phyloP scores from a whole-genome alignment of 805 yeast genomes.

The Candida pseudoglaebosa region DNA sequence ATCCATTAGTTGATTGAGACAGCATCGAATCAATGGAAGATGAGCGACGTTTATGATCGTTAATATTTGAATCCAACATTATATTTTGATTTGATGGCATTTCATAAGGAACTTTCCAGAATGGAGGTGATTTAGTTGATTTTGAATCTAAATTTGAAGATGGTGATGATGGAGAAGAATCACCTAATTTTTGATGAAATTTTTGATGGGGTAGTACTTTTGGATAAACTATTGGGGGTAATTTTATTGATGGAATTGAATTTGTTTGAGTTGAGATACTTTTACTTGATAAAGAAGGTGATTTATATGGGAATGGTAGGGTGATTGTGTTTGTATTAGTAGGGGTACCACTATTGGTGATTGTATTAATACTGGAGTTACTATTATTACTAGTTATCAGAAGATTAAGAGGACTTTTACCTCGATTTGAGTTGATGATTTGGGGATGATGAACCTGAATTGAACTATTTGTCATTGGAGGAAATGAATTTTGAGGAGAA shows the following conservation, averaged over 20 bases:
- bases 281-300: conserved; percentile 7
- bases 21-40: conserved; percentile 49
- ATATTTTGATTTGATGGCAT: conserved; percentile 32
- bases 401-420: conserved; percentile 2
- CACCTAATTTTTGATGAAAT: conserved; percentile 3
- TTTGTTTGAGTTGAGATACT: conserved; percentile 5
- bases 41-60: conserved; percentile 25
- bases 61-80: not conserved
- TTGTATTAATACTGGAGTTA: conserved; percentile 7
- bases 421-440: conserved; percentile 3
- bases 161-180: conserved; percentile 8
- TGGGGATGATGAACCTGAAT: too few species aligned
- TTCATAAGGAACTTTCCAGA: conserved; percentile 63
- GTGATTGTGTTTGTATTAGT: not conserved
- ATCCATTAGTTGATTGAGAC: conserved; percentile 42
- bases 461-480: too few species aligned
- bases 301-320: conserved; percentile 4
- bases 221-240: conserved; percentile 26
- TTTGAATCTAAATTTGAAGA: not conserved
- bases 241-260: conserved; percentile 21
- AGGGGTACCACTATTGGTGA: conserved; percentile 8
- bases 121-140: conserved; percentile 29
- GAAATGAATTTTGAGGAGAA: too few species aligned
- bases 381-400: not conserved
- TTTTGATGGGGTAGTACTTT: conserved; percentile 10